Percentiles rank a stretch among this genome's conserved stretches.
Conservation (phyloP, 1,139 yeast genomes). For the Yamadazyma diospyri region DNA sequence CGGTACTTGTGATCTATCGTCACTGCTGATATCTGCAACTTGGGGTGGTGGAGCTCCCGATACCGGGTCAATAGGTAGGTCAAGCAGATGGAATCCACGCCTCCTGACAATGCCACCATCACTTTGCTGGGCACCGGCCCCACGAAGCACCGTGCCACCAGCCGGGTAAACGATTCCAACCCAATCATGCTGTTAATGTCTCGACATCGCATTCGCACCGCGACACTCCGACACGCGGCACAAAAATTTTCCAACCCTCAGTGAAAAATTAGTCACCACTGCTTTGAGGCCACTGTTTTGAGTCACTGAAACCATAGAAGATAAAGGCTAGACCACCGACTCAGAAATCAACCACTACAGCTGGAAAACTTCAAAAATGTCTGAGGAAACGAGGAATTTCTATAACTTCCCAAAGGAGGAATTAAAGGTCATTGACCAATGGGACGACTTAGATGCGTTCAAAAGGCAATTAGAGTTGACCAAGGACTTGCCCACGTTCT, state of each 20-base stretch:
- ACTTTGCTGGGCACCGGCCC: conserved; percentile 15
- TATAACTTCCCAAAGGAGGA: conserved; percentile 84
- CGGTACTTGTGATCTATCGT: conserved; percentile 61
- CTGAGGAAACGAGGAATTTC: conserved; percentile 30
- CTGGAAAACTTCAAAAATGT: conserved; percentile 20
- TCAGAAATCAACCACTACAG: no score
- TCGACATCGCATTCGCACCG: not conserved
- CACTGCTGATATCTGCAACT: conserved; percentile 40
- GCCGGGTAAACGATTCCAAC: conserved; percentile 11
- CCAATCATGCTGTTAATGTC: conserved; percentile 3
- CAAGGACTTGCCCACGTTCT: conserved; percentile 79
- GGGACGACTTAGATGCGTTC: conserved; percentile 94
- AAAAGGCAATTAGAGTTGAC: conserved; percentile 81
- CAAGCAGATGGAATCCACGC: conserved; percentile 76
- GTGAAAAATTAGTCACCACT: conserved; percentile 1
- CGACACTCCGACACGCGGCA: no score
- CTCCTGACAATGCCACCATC: conserved; percentile 67
- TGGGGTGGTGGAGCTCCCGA: conserved; percentile 20
- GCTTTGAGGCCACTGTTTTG: no score
- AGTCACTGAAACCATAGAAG: not conserved
- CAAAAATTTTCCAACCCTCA: no score
- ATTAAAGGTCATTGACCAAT: conserved; percentile 68
- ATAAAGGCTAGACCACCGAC: no score
- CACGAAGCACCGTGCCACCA: conserved; percentile 14
- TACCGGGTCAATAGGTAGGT: conserved; percentile 42